Conservation (phyloP, 441 rosid genomes). For the Kokia cookei region DNA sequence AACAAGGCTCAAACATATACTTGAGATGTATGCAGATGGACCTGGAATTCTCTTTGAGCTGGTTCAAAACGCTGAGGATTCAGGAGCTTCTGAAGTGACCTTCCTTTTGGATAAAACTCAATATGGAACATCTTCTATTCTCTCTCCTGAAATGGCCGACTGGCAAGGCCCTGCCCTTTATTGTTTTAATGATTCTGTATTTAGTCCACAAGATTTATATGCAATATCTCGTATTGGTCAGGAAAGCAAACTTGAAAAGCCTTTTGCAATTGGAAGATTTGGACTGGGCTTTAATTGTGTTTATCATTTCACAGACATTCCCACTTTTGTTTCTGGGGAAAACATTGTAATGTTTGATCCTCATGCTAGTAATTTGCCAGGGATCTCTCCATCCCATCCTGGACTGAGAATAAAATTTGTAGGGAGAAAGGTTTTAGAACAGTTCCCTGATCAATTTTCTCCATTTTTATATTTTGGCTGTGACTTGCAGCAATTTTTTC, state of each 20-base stretch:
- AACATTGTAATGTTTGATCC: conserved; percentile 99
- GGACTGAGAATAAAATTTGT: conserved; percentile 91
- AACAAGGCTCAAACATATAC: conserved; percentile 94
- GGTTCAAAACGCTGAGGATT: conserved; percentile 98
- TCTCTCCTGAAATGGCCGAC: conserved; percentile 98
- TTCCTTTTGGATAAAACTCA: conserved; percentile 97
- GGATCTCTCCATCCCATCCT: conserved; percentile 97
- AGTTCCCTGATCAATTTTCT: conserved; percentile 98
- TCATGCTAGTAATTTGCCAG: conserved; percentile 94
- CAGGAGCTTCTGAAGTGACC: conserved; percentile 92
- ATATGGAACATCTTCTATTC: conserved; percentile 95
- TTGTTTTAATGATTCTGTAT: conserved; percentile 95
- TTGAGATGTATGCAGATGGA: conserved; percentile 99
- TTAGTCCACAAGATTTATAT: conserved; percentile 95
- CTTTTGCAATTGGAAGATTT: conserved; percentile 97
- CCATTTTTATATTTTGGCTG: conserved; percentile 97
- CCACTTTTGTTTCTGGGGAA: conserved; percentile 96
- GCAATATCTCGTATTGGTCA: conserved; percentile 99
- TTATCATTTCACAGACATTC: conserved; percentile 97
- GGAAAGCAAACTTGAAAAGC: conserved; percentile 97
- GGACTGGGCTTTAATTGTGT: conserved; percentile 99
- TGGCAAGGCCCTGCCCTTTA: conserved; percentile 99
- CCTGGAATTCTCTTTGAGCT: conserved; percentile 97
- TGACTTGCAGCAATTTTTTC: conserved; percentile 77
- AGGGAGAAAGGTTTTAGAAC: conserved; percentile 90